Percentiles rank a stretch among this genome's conserved stretches.
These are phyloP conservation scores for Colletotrichum incanum DNA, from an alignment of 2,329 filamentous ascomycete species.

Conservation along the genomic window DNA sequence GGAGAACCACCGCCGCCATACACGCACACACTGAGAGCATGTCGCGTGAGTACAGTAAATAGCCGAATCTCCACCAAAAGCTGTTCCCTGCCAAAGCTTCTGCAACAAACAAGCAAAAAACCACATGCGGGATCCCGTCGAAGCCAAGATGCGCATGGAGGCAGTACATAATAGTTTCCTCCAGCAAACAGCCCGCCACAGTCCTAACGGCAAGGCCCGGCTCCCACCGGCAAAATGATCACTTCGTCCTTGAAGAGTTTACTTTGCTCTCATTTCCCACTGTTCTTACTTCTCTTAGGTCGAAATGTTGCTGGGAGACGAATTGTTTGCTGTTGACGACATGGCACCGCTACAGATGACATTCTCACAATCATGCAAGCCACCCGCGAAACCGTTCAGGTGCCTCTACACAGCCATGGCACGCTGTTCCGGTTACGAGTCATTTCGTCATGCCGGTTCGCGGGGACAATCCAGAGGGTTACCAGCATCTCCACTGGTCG, in stretches of 20 bases:
- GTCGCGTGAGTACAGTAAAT: slow-evolving; percentile 39
- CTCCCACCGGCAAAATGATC: background rate
- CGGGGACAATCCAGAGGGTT: background rate
- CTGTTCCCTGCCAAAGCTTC: slow-evolving; percentile 30
- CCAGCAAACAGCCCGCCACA: background rate
- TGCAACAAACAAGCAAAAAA: slow-evolving; percentile 25
- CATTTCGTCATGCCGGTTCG: slow-evolving; percentile 9
- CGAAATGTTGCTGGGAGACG: slow-evolving; percentile 17
- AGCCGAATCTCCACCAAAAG: slow-evolving; percentile 13
- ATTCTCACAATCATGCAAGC: slow-evolving; percentile 18
- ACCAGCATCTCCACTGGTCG: background rate
- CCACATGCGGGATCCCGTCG: slow-evolving; percentile 26
- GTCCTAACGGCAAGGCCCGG: background rate
- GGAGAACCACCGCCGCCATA: slow-evolving; percentile 5
- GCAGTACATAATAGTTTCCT: background rate
- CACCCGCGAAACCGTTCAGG: slow-evolving; percentile 15
- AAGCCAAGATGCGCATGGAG: slow-evolving; percentile 11
- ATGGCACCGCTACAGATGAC: slow-evolving; percentile 12
- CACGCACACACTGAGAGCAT: background rate
- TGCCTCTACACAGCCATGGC: background rate
- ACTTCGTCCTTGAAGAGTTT: background rate
- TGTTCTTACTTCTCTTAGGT: background rate
- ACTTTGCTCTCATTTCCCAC: no score
- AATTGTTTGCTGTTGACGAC: slow-evolving; percentile 3
- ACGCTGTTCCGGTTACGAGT: slow-evolving; percentile 12